phyloP scores from a whole-genome alignment of 106 monocot genomes.

The Allium fistulosum region DNA sequence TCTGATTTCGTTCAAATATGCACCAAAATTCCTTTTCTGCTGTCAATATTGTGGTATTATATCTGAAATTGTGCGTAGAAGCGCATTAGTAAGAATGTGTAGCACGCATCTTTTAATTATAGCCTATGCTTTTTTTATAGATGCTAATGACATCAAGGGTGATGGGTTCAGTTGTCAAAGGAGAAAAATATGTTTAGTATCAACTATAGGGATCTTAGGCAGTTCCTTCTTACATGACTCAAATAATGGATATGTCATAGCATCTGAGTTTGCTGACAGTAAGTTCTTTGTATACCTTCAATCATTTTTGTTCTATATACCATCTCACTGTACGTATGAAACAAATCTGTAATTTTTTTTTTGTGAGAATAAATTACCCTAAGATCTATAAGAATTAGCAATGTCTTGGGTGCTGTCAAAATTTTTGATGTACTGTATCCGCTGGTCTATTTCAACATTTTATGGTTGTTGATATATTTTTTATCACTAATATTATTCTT shows the following conservation, averaged over 20 bases:
- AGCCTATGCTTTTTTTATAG: background rate
- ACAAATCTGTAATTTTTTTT: background rate
- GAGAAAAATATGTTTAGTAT: constrained; percentile 1
- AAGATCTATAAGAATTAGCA: background rate
- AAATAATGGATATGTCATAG: background rate
- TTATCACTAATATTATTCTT: too few relatives aligned
- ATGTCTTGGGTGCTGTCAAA: background rate
- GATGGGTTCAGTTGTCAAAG: constrained; percentile 1
- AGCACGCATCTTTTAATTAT: too few relatives aligned
- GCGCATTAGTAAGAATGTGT: too few relatives aligned
- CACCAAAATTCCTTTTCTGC: too few relatives aligned
- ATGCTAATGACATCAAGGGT: background rate
- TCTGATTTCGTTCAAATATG: too few relatives aligned
- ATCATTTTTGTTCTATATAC: background rate
- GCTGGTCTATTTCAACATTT: background rate
- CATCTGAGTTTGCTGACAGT: constrained; percentile 11
- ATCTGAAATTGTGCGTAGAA: too few relatives aligned
- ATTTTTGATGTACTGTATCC: background rate
- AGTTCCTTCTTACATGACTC: background rate
- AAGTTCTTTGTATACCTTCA: background rate
- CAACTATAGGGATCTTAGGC: constrained; percentile 3
- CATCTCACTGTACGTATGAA: background rate
- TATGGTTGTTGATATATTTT: too few relatives aligned
- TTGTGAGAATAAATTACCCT: background rate
- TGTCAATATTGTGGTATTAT: too few relatives aligned